Evolutionary conservation across 129 eudicot genomes (phyloP).

Genomic region (Calendula officinalis): DNA sequence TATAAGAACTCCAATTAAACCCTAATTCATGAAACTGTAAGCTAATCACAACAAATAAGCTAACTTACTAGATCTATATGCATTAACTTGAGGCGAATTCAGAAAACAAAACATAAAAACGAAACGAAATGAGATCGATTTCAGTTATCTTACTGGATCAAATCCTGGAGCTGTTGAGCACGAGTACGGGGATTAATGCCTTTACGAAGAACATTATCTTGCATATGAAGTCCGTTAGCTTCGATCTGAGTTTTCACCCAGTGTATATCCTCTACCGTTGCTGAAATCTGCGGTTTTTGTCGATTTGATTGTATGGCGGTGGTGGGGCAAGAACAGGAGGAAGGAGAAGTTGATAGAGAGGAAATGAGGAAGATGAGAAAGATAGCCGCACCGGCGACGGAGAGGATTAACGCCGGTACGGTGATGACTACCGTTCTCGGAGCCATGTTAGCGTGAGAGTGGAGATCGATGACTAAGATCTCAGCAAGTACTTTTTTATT

Average conservation of each 20-base stretch:
- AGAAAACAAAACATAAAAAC: not conserved
- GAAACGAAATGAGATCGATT: not conserved
- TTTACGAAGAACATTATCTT: constrained; percentile 79
- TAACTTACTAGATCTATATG: not conserved
- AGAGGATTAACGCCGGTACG: constrained; percentile 65
- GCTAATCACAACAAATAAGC: not conserved
- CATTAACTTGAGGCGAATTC: not conserved
- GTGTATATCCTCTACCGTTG: constrained; percentile 54
- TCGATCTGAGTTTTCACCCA: constrained; percentile 80
- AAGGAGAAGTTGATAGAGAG: constrained; percentile 39
- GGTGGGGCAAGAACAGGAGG: constrained; percentile 53
- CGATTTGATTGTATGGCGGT: constrained; percentile 10
- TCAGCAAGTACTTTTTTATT: too few species aligned
- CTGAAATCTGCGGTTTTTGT: constrained; percentile 45
- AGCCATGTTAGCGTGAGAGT: constrained; percentile 21
- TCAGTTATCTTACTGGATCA: constrained; percentile 44
- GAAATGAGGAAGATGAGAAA: constrained; percentile 57
- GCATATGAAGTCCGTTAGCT: constrained; percentile 80
- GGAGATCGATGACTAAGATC: not conserved
- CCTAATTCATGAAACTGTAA: constrained; percentile 3
- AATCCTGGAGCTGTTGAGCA: constrained; percentile 82
- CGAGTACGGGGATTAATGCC: constrained; percentile 98
- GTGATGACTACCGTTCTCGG: constrained; percentile 60
- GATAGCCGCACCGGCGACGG: constrained; percentile 57
- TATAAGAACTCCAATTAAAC: not conserved